Evolutionary conservation across 2,329 filamentous ascomycete species (phyloP).

Genomic region (Xylariaceae sp.): DNA sequence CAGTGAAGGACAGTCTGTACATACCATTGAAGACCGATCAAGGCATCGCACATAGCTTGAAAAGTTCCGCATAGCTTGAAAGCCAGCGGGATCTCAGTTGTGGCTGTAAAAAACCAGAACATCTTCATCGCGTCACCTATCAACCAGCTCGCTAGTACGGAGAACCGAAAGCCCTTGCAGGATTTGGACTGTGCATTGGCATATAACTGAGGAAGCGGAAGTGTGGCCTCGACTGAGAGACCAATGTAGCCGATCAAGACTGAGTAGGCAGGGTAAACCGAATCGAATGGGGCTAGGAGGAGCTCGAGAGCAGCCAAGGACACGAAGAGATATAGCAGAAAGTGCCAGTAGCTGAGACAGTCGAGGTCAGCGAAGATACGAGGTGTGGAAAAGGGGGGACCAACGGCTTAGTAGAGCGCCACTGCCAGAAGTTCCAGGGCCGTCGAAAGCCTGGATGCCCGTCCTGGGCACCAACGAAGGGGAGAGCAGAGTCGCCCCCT

Average conservation of each 20-base stretch:
- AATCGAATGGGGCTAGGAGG: conserved; percentile 57
- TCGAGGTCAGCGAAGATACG: conserved; percentile 22
- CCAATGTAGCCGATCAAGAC: conserved; percentile 70
- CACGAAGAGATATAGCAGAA: conserved; percentile 65
- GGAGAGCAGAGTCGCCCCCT: conserved; percentile 57
- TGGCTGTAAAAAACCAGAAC: conserved; percentile 77
- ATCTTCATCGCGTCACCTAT: conserved; percentile 83
- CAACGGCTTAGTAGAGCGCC: conserved; percentile 67
- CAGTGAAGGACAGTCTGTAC: no score
- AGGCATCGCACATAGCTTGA: conserved; percentile 72
- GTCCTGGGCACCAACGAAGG: conserved; percentile 58
- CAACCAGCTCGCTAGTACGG: conserved; percentile 75
- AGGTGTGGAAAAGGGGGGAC: conserved; percentile 26
- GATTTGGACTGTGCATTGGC: conserved; percentile 66
- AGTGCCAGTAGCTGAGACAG: conserved; percentile 68
- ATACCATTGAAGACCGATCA: conserved; percentile 66
- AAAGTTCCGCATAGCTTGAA: conserved; percentile 84
- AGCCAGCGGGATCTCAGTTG: conserved; percentile 67
- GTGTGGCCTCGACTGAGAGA: conserved; percentile 74
- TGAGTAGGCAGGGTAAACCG: conserved; percentile 65
- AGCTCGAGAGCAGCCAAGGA: conserved; percentile 63
- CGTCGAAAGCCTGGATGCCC: conserved; percentile 45
- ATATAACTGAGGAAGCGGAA: conserved; percentile 76
- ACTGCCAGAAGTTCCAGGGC: conserved; percentile 81
- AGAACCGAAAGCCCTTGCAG: conserved; percentile 74